Evolutionary conservation across 805 yeast genomes (phyloP).

Genomic region (Pichia eremophila): DNA sequence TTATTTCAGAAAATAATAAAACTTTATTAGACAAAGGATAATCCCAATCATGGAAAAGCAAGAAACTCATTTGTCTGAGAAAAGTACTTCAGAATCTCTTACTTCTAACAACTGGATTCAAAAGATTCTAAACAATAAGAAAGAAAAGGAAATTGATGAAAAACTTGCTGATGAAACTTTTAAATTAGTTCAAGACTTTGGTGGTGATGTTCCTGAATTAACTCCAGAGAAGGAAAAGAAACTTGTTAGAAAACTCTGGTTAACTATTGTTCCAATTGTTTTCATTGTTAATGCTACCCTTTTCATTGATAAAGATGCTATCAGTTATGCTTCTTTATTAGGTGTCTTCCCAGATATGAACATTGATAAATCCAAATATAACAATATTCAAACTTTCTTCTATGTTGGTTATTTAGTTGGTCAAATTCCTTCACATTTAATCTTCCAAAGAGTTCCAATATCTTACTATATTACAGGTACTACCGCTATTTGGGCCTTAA

Average conservation of each 20-base stretch:
- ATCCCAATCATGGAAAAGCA: no score
- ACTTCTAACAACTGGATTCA: no score
- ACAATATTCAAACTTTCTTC: constrained; percentile 37
- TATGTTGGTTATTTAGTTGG: constrained; percentile 40
- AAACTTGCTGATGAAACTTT: constrained; percentile 12
- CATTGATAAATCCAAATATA: constrained; percentile 32
- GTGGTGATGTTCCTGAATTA: constrained; percentile 25
- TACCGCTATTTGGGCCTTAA: constrained; percentile 26
- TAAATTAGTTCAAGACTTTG: constrained; percentile 6
- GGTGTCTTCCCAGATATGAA: constrained; percentile 39
- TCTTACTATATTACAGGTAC: constrained; percentile 23
- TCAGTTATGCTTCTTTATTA: constrained; percentile 38
- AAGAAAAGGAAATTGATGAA: constrained; percentile 1
- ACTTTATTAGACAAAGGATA: no score
- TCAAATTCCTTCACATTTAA: constrained; percentile 34
- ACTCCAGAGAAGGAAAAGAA: constrained; percentile 34
- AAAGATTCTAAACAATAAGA: no score
- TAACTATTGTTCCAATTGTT: constrained; percentile 28
- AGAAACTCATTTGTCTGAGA: no score
- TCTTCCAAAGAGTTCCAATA: constrained; percentile 31
- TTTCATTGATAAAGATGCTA: constrained; percentile 43
- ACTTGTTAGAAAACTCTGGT: constrained; percentile 30
- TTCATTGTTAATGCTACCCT: constrained; percentile 33
- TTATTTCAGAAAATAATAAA: no score
- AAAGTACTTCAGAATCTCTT: no score